A percentile compares a stretch with the other conserved stretches of the same genome.
These are phyloP conservation scores for Exophiala sideris DNA, from an alignment of 2,329 filamentous ascomycete species.

Conservation along the genomic window DNA sequence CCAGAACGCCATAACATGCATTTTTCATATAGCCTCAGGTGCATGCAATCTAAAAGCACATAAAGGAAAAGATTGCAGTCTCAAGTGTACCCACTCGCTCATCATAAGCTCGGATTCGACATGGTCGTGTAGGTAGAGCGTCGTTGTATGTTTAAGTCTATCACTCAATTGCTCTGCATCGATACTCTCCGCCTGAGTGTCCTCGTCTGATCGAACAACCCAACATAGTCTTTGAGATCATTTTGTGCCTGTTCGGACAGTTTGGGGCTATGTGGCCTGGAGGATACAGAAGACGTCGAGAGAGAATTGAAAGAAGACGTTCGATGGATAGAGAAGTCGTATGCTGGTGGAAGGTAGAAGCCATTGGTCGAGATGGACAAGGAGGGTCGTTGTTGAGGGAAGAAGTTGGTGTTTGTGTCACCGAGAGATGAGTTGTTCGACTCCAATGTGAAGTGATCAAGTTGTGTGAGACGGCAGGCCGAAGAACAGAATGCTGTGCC, in stretches of 20 bases:
- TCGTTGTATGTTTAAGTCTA: background rate
- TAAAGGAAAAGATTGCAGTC: background rate
- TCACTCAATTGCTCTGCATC: constrained; percentile 27
- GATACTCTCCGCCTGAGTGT: constrained; percentile 39
- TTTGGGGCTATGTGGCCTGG: constrained; percentile 66
- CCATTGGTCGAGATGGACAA: constrained; percentile 39
- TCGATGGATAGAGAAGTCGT: constrained; percentile 65
- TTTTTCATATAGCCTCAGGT: background rate
- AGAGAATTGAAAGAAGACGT: constrained; percentile 36
- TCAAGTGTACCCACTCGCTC: background rate
- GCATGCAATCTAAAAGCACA: background rate
- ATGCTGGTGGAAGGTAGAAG: constrained; percentile 70
- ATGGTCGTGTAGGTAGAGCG: background rate
- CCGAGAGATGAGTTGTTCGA: constrained; percentile 34
- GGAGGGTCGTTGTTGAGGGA: constrained; percentile 13
- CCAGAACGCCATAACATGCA: background rate
- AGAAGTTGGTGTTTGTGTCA: constrained; percentile 48
- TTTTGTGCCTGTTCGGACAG: constrained; percentile 73
- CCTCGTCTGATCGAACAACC: constrained; percentile 80
- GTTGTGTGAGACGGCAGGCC: constrained; percentile 81
- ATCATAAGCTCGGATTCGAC: background rate
- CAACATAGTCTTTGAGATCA: constrained; percentile 81
- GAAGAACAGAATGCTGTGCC: constrained; percentile 87
- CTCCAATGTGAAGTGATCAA: constrained; percentile 52
- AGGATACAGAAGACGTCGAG: constrained; percentile 43